Evolutionary conservation across 2,329 filamentous ascomycete genomes (phyloP).

Genomic region (Paracamarosporium sp.): DNA sequence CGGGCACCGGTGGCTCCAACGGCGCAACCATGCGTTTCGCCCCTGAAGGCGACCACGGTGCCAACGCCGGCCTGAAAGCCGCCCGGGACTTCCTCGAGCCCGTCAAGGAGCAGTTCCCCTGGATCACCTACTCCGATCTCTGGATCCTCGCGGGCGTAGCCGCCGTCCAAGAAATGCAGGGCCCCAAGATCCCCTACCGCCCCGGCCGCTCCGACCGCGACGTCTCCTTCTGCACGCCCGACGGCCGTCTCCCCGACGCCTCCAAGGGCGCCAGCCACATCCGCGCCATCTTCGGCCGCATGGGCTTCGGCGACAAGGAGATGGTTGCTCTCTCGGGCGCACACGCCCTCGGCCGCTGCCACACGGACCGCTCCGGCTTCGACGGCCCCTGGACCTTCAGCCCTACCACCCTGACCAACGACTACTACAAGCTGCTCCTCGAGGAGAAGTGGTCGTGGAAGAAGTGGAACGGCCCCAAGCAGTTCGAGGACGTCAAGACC

Average conservation of each 20-base stretch:
- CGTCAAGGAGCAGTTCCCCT: slow-evolving; percentile 88
- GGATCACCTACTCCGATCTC: slow-evolving; percentile 95
- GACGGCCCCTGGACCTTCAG: slow-evolving; percentile 84
- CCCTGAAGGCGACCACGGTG: slow-evolving; percentile 87
- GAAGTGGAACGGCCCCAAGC: slow-evolving; percentile 95
- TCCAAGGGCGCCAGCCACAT: slow-evolving; percentile 79
- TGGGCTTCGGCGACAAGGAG: slow-evolving; percentile 97
- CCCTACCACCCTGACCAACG: slow-evolving; percentile 85
- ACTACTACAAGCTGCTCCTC: slow-evolving; percentile 87
- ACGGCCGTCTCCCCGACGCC: slow-evolving; percentile 87
- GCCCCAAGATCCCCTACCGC: slow-evolving; percentile 85
- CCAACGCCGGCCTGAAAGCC: slow-evolving; percentile 86
- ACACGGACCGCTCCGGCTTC: slow-evolving; percentile 86
- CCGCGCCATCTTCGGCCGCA: slow-evolving; percentile 90
- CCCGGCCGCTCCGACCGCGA: slow-evolving; percentile 85
- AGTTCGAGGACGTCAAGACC: slow-evolving; percentile 86
- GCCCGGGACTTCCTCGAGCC: slow-evolving; percentile 94
- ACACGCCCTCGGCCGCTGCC: slow-evolving; percentile 86
- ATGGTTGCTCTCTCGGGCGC: slow-evolving; percentile 88
- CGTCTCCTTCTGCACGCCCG: slow-evolving; percentile 84
- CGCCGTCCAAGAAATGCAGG: slow-evolving; percentile 94
- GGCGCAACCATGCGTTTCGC: slow-evolving; percentile 96
- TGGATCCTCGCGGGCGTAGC: slow-evolving; percentile 89
- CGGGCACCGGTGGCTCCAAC: slow-evolving; percentile 90
- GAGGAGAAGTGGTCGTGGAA: slow-evolving; percentile 95